Conservation (phyloP, 2,329 filamentous ascomycete genomes). For the Blastomyces silverae region DNA sequence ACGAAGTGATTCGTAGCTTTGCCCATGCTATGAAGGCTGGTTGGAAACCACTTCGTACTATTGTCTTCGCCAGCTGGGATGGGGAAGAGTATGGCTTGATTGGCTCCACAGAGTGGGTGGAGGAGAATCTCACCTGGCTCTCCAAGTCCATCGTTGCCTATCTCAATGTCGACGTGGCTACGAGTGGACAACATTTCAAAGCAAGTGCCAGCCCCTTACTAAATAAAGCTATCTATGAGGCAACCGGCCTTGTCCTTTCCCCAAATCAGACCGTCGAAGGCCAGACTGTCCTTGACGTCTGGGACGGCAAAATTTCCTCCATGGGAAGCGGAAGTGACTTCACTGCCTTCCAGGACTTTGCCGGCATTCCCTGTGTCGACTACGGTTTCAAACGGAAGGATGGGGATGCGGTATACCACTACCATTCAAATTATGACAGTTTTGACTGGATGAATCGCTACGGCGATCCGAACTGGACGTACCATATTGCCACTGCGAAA, state of each 20-base stretch:
- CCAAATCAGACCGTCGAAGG: slow-evolving; percentile 67
- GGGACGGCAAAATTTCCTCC: slow-evolving; percentile 55
- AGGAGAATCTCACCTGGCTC: slow-evolving; percentile 81
- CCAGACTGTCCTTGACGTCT: slow-evolving; percentile 63
- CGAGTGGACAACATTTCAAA: slow-evolving; percentile 57
- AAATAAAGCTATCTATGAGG: slow-evolving; percentile 63
- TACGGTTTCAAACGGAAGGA: slow-evolving; percentile 50
- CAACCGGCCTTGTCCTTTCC: slow-evolving; percentile 56
- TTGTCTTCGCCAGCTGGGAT: slow-evolving; percentile 84
- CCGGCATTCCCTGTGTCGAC: slow-evolving; percentile 60
- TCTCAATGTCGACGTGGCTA: slow-evolving; percentile 75
- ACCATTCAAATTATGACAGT: slow-evolving; percentile 77
- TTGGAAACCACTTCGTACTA: slow-evolving; percentile 81
- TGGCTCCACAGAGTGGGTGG: slow-evolving; percentile 88
- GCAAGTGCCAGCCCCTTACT: slow-evolving; percentile 67
- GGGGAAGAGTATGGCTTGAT: slow-evolving; percentile 80
- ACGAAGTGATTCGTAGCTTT: slow-evolving; percentile 70
- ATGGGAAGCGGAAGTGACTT: slow-evolving; percentile 70
- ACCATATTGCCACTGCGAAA: slow-evolving; percentile 59
- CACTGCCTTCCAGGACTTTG: slow-evolving; percentile 67
- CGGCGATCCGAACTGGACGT: slow-evolving; percentile 58
- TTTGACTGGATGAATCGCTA: slow-evolving; percentile 77
- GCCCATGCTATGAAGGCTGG: slow-evolving; percentile 63
- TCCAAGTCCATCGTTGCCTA: slow-evolving; percentile 67
- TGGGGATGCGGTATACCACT: slow-evolving; percentile 57